Conservation (phyloP, 768 basidiomycete genomes). For the Tricholoma terreum region DNA sequence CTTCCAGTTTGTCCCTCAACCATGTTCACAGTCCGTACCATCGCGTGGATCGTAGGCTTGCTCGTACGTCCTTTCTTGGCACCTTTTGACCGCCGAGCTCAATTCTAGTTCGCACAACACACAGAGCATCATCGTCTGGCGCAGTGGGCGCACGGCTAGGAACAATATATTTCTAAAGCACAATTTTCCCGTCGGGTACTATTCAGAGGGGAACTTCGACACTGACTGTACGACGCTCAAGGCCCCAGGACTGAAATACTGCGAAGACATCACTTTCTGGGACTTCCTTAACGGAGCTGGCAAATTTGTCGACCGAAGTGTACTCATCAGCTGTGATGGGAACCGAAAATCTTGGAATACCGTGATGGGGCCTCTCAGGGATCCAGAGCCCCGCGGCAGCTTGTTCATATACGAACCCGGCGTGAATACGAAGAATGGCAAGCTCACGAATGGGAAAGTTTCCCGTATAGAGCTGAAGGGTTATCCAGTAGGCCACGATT, state of each 20-base stretch:
- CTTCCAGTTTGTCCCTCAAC: background rate
- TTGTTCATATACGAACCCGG: conserved; percentile 54
- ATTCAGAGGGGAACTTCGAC: conserved; percentile 46
- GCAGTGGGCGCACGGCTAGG: conserved; percentile 38
- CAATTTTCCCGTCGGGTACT: conserved; percentile 49
- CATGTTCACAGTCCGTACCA: conserved; percentile 18
- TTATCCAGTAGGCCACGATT: conserved; percentile 58
- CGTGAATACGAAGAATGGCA: conserved; percentile 6
- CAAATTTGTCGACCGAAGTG: conserved; percentile 38
- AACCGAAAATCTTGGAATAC: conserved; percentile 68
- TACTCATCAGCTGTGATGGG: conserved; percentile 54
- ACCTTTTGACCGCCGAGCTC: background rate
- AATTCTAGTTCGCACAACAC: background rate
- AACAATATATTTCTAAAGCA: conserved; percentile 41
- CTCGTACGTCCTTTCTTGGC: conserved; percentile 10
- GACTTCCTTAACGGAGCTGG: conserved; percentile 44
- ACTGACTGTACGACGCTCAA: conserved; percentile 43
- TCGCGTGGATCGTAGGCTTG: conserved; percentile 13
- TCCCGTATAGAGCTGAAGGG: conserved; percentile 43
- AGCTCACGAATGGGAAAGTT: conserved; percentile 18
- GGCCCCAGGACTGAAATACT: conserved; percentile 42
- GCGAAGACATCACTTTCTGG: conserved; percentile 70
- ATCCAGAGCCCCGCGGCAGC: conserved; percentile 56
- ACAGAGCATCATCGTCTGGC: conserved; percentile 44
- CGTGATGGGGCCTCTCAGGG: conserved; percentile 64